These are phyloP conservation scores for Kazachstania sp. DNA, from an alignment of 1,139 yeast species.

Conservation along the genomic window DNA sequence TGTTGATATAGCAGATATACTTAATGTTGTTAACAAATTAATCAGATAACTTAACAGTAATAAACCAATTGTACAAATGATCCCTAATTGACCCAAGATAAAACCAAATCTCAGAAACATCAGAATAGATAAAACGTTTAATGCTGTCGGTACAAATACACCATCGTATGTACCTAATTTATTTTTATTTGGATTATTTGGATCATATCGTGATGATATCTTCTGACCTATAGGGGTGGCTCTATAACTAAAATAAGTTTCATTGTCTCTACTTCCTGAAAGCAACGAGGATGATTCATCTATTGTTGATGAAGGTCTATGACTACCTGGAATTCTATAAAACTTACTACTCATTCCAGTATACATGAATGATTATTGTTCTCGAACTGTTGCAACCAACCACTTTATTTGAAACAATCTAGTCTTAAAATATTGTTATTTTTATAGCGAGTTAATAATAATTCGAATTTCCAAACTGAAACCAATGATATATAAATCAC, in stretches of 20 bases:
- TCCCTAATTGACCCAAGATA: slow-evolving; percentile 71
- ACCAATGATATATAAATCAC: too few species aligned
- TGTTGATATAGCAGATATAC: slow-evolving; percentile 72
- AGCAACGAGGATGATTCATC: slow-evolving; percentile 24
- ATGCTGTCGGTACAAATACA: slow-evolving; percentile 66
- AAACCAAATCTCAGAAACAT: slow-evolving; percentile 78
- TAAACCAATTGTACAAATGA: slow-evolving; percentile 51
- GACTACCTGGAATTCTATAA: slow-evolving; percentile 31
- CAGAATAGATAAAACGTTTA: slow-evolving; percentile 68
- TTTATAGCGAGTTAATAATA: too few species aligned
- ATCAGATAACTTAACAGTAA: slow-evolving; percentile 55
- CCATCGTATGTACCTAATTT: slow-evolving; percentile 72
- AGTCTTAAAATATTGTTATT: too few species aligned
- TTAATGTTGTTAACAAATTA: slow-evolving; percentile 59
- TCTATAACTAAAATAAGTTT: slow-evolving; percentile 25
- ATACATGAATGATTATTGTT: too few species aligned
- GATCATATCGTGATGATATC: slow-evolving; percentile 28
- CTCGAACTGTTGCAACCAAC: neutral
- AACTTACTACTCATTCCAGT: slow-evolving; percentile 20
- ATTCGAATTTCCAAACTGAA: too few species aligned
- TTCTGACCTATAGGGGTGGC: slow-evolving; percentile 23
- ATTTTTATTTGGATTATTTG: slow-evolving; percentile 28
- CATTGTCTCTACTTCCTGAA: slow-evolving; percentile 11
- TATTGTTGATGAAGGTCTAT: slow-evolving; percentile 17
- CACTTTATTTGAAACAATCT: neutral